Evolutionary conservation across 768 basidiomycete genomes (phyloP).

Genomic region (Lentinus tigrinus): DNA sequence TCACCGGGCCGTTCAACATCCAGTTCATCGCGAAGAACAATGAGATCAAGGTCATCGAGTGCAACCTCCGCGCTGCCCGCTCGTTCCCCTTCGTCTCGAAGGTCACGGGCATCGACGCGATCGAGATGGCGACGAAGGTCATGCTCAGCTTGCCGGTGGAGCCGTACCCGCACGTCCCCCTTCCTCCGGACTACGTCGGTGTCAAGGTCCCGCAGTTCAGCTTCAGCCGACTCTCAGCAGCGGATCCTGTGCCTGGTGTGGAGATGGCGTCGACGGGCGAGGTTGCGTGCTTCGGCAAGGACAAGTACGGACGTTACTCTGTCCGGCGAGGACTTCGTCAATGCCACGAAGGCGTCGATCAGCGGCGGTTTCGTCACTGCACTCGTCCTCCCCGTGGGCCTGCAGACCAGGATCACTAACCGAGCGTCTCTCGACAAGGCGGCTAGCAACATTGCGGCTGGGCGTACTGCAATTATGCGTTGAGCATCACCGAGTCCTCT

Average conservation of each 20-base stretch:
- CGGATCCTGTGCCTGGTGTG: conserved; percentile 98
- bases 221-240: conserved; percentile 93
- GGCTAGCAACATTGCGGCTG: conserved; percentile 58
- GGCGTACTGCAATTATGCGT: conserved; percentile 86
- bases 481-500: conserved; percentile 74
- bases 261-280: conserved; percentile 99
- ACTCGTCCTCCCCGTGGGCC: conserved; percentile 73
- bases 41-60: conserved; percentile 99
- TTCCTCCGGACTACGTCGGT: conserved; percentile 93
- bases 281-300: conserved; percentile 97
- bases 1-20: conserved; percentile 98
- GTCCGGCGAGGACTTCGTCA: conserved; percentile 56
- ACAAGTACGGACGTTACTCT: conserved; percentile 83
- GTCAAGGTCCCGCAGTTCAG: conserved; percentile 99
- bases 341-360: conserved; percentile 78
- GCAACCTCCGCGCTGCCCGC: conserved; percentile 94
- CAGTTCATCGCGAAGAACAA: conserved; percentile 99
- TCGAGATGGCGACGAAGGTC: conserved; percentile 98
- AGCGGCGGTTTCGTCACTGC: conserved; percentile 89
- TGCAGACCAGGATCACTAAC: conserved; percentile 63
- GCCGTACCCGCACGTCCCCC: conserved; percentile 83
- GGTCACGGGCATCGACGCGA: conserved; percentile 95
- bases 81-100: conserved; percentile 99
- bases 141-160: conserved; percentile 92
- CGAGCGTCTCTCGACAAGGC: conserved; percentile 65